phyloP scores from a whole-genome alignment of 2,329 filamentous ascomycete species.

The Chaetothyriales sp. region DNA sequence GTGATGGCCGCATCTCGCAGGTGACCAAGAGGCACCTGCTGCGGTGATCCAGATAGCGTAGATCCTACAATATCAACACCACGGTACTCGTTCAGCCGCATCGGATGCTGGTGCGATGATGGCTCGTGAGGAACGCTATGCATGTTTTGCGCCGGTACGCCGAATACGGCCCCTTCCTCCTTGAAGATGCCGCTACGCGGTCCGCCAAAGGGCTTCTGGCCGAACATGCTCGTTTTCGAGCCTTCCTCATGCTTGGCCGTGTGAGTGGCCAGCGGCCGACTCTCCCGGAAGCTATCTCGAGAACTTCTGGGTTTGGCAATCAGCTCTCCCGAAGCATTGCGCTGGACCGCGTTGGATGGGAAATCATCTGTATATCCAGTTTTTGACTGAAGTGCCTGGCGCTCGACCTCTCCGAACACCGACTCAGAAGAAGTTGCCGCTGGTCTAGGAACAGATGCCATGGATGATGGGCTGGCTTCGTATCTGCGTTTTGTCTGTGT shows the following conservation, averaged over 20 bases:
- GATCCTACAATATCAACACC: constrained; percentile 1
- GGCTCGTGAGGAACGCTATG: constrained; percentile 25
- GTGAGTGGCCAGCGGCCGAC: constrained; percentile 3
- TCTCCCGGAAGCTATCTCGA: constrained; percentile 7
- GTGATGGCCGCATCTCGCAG: constrained; percentile 6
- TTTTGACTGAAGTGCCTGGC: constrained; percentile 23
- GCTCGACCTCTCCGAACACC: constrained; percentile 27
- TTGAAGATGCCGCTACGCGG: constrained; percentile 33
- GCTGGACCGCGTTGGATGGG: constrained; percentile 10
- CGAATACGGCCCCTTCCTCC: constrained; percentile 25
- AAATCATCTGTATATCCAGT: constrained; percentile 18
- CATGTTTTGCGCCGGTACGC: constrained; percentile 21
- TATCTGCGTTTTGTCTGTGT: constrained; percentile 34
- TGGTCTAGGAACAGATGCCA: constrained; percentile 17
- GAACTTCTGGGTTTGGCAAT: constrained; percentile 8
- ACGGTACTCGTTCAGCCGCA: constrained; percentile 8
- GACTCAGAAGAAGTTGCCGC: constrained; percentile 21
- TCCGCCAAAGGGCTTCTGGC: constrained; percentile 25
- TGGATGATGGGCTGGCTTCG: constrained; percentile 31
- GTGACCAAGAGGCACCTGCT: constrained; percentile 5
- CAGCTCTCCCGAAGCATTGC: constrained; percentile 9
- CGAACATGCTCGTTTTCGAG: constrained; percentile 23
- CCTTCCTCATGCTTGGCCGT: neutral
- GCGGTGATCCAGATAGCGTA: constrained; percentile 3
- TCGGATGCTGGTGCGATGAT: constrained; percentile 11